Evolutionary conservation across 352 stramenopile genomes (phyloP), one percentile per base, ranked within the genome.

Genomic region (Pythium myriotylum): DNA sequence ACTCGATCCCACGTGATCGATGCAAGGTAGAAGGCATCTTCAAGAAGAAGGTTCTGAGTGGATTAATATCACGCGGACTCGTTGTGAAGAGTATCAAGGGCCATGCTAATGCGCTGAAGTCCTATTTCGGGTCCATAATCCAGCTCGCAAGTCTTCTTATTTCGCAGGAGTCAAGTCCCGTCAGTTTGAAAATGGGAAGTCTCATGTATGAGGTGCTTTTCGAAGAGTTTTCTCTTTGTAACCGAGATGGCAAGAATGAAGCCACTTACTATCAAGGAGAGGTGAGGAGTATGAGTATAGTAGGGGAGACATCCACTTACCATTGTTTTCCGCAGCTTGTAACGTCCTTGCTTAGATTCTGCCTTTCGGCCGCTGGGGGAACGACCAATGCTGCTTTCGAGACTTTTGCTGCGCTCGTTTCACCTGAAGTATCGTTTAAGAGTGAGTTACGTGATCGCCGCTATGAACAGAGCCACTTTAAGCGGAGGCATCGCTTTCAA

Each of bases 161-260:
- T 13, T 37, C 45, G 24, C 71, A 79, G 26, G 52, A 68, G 16
- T 20, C 49, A 0, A 65, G 61, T 23, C 13, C 26, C 0, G 13
- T 45, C 9, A 77, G 73, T 39, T 52, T 62, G 5, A 13, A 42
- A 4, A 67, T 79, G 41, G 79, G 77, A 1, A 66, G 45, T 6
- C 32, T 84, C n/a, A 42, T 87, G 12, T 80, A 76, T 24, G 62
- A 84, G 53, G 8, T 85, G 13, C 53, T 87, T 0, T 87, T 86
- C 42, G 70, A 84, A 29, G 75, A 89, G 50, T 77, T 84, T 14
- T 73, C 76, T 1, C 49, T 41, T 1, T 41, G 14, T 6, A 53
- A 56, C 24, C 41, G 61, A 23, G 63, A 70, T 16, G 59, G 45
- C 14, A 59, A 26, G 19, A 70, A 50, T 16, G 62, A 79, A 42